These are phyloP conservation scores for Stellera chamaejasme DNA, from an alignment of 345 rosid species.

Conservation along the genomic window DNA sequence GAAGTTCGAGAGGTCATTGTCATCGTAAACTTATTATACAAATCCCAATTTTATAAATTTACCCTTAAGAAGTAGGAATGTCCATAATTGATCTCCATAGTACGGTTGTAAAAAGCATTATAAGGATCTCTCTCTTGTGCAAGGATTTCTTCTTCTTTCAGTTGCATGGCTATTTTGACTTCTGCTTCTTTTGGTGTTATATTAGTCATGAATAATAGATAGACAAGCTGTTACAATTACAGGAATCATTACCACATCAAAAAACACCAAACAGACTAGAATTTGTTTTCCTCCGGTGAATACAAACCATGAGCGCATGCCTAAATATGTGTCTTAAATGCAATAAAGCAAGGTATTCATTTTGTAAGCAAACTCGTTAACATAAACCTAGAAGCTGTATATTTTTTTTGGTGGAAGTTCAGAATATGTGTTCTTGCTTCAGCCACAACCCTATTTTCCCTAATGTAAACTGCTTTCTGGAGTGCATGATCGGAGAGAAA, in stretches of 20 bases:
- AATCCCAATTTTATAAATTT: constrained; percentile 13
- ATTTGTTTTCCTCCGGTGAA: neutral
- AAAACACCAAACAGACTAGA: neutral
- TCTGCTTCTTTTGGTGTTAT: constrained; percentile 82
- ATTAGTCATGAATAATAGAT: constrained; percentile 68
- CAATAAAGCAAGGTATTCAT: too few species aligned
- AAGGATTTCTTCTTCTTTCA: constrained; percentile 80
- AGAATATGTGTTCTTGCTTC: too few species aligned
- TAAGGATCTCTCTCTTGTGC: constrained; percentile 93
- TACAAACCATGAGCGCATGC: too few species aligned
- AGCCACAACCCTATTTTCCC: too few species aligned
- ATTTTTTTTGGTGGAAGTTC: too few species aligned
- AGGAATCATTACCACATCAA: neutral
- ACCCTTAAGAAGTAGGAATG: constrained; percentile 90
- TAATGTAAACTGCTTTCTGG: too few species aligned
- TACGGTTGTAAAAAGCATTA: constrained; percentile 76
- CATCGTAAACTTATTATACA: constrained; percentile 6
- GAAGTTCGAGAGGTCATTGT: constrained; percentile 2
- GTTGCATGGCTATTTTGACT: constrained; percentile 85
- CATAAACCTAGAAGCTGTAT: too few species aligned
- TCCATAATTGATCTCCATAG: constrained; percentile 83
- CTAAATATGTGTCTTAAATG: too few species aligned
- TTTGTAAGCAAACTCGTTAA: too few species aligned
- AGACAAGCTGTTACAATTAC: constrained; percentile 58
- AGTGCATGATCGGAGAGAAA: too few species aligned